Percentiles rank a stretch among this genome's conserved stretches.
Evolutionary conservation across 2,329 filamentous ascomycete species (phyloP).

Genomic region (Trichoderma sp.): DNA sequence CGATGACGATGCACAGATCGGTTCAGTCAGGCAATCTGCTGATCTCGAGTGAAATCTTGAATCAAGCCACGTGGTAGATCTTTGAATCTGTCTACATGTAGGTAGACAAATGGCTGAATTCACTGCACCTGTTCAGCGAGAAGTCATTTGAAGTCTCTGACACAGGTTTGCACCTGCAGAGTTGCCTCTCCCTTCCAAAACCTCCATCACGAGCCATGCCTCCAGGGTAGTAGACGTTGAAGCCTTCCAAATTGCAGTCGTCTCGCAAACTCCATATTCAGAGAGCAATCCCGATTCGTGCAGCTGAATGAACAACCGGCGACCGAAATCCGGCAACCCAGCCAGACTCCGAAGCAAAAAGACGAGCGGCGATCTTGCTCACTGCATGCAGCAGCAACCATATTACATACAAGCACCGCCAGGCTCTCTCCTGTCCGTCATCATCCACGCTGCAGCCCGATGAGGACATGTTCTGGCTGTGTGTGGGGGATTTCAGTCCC

Average conservation of each 20-base stretch:
- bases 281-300: too few relatives aligned
- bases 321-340: neutral
- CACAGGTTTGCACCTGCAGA: too few relatives aligned
- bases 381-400: too few relatives aligned
- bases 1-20: neutral
- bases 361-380: neutral
- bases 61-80: constrained; percentile 11
- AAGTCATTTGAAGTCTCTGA: too few relatives aligned
- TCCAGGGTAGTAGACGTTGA: too few relatives aligned
- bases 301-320: neutral
- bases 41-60: neutral
- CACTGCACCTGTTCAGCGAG: too few relatives aligned
- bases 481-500: neutral
- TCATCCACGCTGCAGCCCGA: constrained; percentile 6
- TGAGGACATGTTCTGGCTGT: constrained; percentile 3
- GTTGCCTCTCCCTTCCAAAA: too few relatives aligned
- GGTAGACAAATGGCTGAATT: neutral
- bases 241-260: too few relatives aligned
- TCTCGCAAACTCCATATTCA: too few relatives aligned
- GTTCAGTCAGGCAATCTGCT: neutral
- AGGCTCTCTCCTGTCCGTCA: neutral
- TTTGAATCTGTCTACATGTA: neutral
- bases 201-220: too few relatives aligned
- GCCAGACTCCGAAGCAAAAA: neutral
- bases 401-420: too few relatives aligned